Evolutionary conservation across 176 grass and related monocot genomes (phyloP).

Genomic region (Cocos nucifera): DNA sequence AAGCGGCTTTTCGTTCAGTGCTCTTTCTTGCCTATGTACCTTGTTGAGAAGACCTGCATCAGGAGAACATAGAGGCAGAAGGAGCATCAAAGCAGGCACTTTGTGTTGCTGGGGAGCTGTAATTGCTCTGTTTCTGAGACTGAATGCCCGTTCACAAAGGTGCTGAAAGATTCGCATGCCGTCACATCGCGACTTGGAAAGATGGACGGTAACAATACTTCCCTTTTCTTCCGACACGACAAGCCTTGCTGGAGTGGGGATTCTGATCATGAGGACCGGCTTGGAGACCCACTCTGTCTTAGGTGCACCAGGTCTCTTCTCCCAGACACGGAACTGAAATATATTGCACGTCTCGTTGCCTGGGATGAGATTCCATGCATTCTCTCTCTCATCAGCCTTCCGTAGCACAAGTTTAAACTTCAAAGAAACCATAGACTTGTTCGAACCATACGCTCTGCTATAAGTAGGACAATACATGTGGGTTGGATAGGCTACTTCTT

Average conservation of each 20-base stretch:
- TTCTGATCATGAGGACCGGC: no score
- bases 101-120: constrained; percentile 22
- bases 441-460: constrained; percentile 11
- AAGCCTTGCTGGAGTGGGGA: constrained; percentile 23
- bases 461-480: constrained; percentile 33
- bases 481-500: constrained; percentile 71
- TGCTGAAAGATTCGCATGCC: neutral
- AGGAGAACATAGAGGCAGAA: constrained; percentile 43
- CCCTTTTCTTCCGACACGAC: constrained; percentile 33
- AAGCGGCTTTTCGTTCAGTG: no score
- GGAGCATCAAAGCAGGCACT: constrained; percentile 26
- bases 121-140: constrained; percentile 46
- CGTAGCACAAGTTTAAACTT: no score
- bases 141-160: constrained; percentile 22
- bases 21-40: neutral
- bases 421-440: constrained; percentile 9
- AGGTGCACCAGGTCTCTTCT: constrained; percentile 70
- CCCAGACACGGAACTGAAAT: constrained; percentile 56
- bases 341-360: constrained; percentile 3
- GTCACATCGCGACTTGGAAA: constrained; percentile 10
- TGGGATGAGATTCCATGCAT: constrained; percentile 2
- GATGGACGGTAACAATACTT: constrained; percentile 31
- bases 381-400: no score
- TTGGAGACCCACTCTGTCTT: no score
- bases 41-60: constrained; percentile 32